Evolutionary conservation across 306 rosid genomes (phyloP), one percentile per base, ranked within the genome.

Genomic region (Vigna hirtella): DNA sequence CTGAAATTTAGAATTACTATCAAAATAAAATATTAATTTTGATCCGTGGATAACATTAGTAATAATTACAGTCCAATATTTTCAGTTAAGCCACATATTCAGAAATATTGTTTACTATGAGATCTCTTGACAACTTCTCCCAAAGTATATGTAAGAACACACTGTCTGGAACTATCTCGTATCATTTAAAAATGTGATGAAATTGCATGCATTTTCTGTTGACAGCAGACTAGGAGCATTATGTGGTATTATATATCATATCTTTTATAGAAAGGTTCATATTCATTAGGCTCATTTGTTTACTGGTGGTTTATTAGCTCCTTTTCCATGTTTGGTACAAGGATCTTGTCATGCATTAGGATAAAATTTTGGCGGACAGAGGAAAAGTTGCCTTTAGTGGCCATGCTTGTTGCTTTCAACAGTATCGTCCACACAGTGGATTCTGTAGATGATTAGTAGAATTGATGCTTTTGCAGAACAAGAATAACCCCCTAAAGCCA

Each of bases 401-500:
- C 66, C 58, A 66, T 83, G 84, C 74, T 72, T 59, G 88, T 77
- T 70, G 74, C 81, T 85, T 79, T 79, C 84, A 73, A 79, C 72
- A 79, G 76, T 83, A 55, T 72, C 22, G 81, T 52, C 34, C 50
- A 75, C 74, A 72, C 57, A 84, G 81, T 77, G 85, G 89, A 88
- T 88, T 89, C 86, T 81, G 74, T 51, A 30, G 73, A 72, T 78
- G 85, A 84, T 73, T 64, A 40, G 78, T 79, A 85, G 90, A 85
- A 89, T 83, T 78, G 88, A 93, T 89, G 86, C 91, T 80, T 80
- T 42, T 74, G 72, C 79, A 88, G 71, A 42, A 72, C 77, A 79
- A 86, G 93, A 88, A 86, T 32, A 61, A 61, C 79, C 69, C 72
- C 55, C 38, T 66, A 79, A 85, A 84, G 80, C 59, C 85, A 66